Evolutionary conservation across 352 stramenopile species (phyloP).

Genomic region (Elongisporangium senticosum): DNA sequence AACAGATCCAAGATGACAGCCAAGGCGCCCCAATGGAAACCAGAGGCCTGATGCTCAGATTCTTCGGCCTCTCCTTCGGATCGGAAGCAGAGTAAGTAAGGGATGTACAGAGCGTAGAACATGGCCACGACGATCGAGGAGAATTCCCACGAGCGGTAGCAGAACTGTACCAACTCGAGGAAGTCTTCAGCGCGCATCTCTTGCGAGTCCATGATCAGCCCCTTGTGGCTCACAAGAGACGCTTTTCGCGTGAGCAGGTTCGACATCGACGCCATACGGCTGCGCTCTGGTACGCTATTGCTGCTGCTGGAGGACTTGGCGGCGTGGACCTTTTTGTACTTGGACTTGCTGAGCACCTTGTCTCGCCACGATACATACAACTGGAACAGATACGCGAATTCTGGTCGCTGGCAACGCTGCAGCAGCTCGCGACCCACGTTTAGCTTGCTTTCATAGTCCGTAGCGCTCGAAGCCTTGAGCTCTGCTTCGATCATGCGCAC

Average conservation of each 20-base stretch:
- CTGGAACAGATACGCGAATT: conserved; percentile 51
- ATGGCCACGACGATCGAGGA: conserved; percentile 37
- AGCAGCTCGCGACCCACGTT: conserved; percentile 51
- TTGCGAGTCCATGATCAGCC: background rate
- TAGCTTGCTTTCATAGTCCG: conserved; percentile 49
- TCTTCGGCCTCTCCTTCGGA: conserved; percentile 24
- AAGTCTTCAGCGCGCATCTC: conserved; percentile 37
- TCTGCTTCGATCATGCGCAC: conserved; percentile 44
- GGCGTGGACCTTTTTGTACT: background rate
- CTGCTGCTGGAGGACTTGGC: background rate
- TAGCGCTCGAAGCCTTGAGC: conserved; percentile 52
- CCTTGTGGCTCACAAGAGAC: background rate
- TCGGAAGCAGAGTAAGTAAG: conserved; percentile 53
- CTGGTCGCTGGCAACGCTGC: conserved; percentile 39
- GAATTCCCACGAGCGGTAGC: conserved; percentile 54
- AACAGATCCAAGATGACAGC: conserved; percentile 38
- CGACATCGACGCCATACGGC: background rate
- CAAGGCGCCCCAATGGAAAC: conserved; percentile 24
- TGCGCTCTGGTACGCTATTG: background rate
- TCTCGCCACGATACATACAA: conserved; percentile 43
- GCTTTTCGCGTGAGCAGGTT: background rate
- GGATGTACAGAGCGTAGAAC: conserved; percentile 54
- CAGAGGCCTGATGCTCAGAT: conserved; percentile 4
- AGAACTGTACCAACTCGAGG: conserved; percentile 36
- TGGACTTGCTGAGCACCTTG: conserved; percentile 1